Evolutionary conservation across 495 filamentous ascomycete species (phyloP).

Genomic region (Xylaria bambusicola): DNA sequence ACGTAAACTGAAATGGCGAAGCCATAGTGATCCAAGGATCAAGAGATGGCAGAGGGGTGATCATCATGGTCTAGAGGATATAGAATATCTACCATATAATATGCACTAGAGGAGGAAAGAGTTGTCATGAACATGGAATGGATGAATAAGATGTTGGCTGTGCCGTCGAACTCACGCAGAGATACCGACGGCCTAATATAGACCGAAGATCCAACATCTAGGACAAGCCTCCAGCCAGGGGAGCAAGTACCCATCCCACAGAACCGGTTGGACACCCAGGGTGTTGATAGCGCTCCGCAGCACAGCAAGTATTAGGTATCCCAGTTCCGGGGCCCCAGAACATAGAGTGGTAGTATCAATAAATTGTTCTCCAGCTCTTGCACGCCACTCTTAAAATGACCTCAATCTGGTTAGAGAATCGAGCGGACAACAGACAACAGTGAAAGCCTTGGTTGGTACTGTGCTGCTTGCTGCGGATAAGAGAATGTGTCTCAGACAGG

Average conservation of each 20-base stretch:
- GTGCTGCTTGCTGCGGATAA: neutral
- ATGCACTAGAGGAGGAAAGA: conserved; percentile 11
- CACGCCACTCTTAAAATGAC: conserved; percentile 7
- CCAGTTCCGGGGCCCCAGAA: neutral
- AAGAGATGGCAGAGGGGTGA: neutral
- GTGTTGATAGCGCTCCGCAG: conserved; percentile 18
- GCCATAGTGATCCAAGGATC: neutral
- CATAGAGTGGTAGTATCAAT: neutral
- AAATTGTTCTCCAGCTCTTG: conserved; percentile 4
- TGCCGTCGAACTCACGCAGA: conserved; percentile 10
- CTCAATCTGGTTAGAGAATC: conserved; percentile 13
- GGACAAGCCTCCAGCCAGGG: conserved; percentile 27
- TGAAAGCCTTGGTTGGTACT: neutral
- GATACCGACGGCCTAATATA: conserved; percentile 29
- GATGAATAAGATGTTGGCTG: conserved; percentile 17
- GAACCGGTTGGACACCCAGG: conserved; percentile 25
- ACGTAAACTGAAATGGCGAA: neutral
- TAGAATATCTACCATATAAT: neutral
- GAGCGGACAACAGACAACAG: conserved; percentile 9
- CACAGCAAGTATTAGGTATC: conserved; percentile 22
- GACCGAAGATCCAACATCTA: conserved; percentile 26
- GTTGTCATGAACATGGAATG: conserved; percentile 26
- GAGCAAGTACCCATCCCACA: conserved; percentile 24
- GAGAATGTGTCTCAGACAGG: conserved; percentile 8
- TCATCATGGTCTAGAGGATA: neutral